phyloP scores from a whole-genome alignment of 1,284 basidiomycete species.

The Ustilago hordei region DNA sequence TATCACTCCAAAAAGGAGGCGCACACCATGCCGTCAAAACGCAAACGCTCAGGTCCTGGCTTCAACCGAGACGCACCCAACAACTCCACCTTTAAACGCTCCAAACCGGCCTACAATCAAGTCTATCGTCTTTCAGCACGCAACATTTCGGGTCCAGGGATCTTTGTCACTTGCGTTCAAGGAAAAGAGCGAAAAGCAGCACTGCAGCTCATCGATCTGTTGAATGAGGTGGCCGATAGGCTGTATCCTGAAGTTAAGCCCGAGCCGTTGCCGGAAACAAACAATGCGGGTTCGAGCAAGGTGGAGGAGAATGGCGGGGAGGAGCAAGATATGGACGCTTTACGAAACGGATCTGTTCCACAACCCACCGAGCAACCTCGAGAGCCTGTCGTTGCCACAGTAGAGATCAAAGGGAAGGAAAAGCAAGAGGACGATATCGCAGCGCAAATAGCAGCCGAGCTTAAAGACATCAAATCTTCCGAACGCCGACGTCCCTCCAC shows the following conservation, averaged over 20 bases:
- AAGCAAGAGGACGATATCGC: conserved; percentile 56
- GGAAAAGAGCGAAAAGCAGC: conserved; percentile 65
- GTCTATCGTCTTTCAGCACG: conserved; percentile 35
- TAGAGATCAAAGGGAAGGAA: neutral
- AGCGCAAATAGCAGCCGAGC: conserved; percentile 60
- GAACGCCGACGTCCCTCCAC: conserved; percentile 17
- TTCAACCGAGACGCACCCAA: conserved; percentile 29
- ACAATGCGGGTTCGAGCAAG: neutral
- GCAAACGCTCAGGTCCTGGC: conserved; percentile 47
- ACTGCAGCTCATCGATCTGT: conserved; percentile 56
- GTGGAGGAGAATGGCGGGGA: neutral
- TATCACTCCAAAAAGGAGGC: neutral
- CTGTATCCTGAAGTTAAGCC: conserved; percentile 54
- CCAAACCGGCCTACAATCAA: conserved; percentile 35
- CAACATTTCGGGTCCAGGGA: conserved; percentile 54
- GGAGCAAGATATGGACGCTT: conserved; percentile 52
- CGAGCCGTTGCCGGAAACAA: conserved; percentile 11
- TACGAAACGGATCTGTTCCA: conserved; percentile 43
- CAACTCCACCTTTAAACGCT: conserved; percentile 15
- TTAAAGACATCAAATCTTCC: conserved; percentile 45
- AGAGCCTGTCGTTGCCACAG: neutral
- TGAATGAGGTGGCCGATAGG: conserved; percentile 58
- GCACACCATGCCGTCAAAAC: conserved; percentile 37
- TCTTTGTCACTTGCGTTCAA: conserved; percentile 61
- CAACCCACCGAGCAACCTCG: neutral